phyloP scores from a whole-genome alignment of 2,329 filamentous ascomycete species.

The Aspergillus candidus region DNA sequence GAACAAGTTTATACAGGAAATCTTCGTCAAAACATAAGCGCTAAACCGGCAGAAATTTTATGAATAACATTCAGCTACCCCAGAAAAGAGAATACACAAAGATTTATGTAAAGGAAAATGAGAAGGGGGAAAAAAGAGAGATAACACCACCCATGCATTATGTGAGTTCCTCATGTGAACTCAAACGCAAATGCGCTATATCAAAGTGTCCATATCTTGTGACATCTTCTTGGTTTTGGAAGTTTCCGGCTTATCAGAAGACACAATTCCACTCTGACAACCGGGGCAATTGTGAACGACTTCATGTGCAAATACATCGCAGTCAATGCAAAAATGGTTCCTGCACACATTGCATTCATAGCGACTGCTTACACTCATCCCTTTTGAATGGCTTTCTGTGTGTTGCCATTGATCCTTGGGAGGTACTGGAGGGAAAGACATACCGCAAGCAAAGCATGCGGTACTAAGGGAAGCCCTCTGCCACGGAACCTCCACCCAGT shows the following conservation, averaged over 20 bases:
- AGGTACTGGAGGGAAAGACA: conserved; percentile 58
- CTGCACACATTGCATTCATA: conserved; percentile 86
- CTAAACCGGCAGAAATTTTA: too few relatives aligned
- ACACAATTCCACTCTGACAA: conserved; percentile 53
- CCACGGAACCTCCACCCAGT: conserved; percentile 91
- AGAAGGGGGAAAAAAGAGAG: too few relatives aligned
- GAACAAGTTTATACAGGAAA: too few relatives aligned
- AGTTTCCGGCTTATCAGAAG: conserved; percentile 1
- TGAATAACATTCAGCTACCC: too few relatives aligned
- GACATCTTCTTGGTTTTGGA: conserved; percentile 15
- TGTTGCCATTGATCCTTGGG: conserved; percentile 30
- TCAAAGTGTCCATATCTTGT: conserved; percentile 32
- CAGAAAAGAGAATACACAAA: too few relatives aligned
- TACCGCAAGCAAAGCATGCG: conserved; percentile 73
- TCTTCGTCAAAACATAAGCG: too few relatives aligned
- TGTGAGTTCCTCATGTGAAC: too few relatives aligned
- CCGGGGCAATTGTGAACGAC: conserved; percentile 93
- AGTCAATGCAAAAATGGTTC: conserved; percentile 96
- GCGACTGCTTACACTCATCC: conserved; percentile 75
- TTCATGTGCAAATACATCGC: conserved; percentile 91
- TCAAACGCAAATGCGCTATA: conserved; percentile 4
- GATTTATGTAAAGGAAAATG: too few relatives aligned
- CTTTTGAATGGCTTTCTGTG: conserved; percentile 45
- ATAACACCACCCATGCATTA: too few relatives aligned
- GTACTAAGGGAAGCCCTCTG: conserved; percentile 55